Conservation (phyloP, 208 protist species). For the Acanthamoeba lugdunensis region DNA sequence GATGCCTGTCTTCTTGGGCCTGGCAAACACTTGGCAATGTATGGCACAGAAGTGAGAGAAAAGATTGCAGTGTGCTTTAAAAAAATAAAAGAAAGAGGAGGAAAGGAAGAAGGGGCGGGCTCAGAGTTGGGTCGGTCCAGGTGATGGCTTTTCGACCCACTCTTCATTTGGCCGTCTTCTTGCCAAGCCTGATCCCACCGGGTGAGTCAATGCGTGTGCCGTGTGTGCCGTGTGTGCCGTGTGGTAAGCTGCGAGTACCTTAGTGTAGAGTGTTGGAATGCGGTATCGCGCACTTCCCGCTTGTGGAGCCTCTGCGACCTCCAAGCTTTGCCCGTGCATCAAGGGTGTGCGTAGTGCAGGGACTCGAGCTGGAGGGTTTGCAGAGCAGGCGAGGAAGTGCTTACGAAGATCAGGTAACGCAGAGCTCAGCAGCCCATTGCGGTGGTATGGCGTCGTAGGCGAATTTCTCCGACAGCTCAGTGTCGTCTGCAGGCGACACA, state of each 20-base stretch:
- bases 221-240: background rate
- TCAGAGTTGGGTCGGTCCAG: constrained; percentile 15
- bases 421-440: constrained; percentile 64
- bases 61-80: background rate
- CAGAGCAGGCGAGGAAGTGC: constrained; percentile 15
- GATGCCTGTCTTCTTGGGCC: too few species aligned
- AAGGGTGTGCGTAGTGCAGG: background rate
- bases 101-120: background rate
- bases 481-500: background rate
- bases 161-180: constrained; percentile 40
- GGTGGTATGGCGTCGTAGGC: constrained; percentile 58
- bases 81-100: background rate
- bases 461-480: constrained; percentile 28
- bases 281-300: background rate
- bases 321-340: background rate
- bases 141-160: constrained; percentile 8
- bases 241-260: background rate
- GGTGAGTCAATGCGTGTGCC: too few species aligned
- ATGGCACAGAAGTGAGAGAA: background rate
- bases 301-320: background rate
- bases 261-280: background rate
- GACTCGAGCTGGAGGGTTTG: background rate
- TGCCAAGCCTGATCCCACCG: background rate
- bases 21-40: too few species aligned
- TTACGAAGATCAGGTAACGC: constrained; percentile 74